A percentile compares a stretch with the other conserved stretches of the same genome.
These are phyloP conservation scores for Monosporascus cannonballus DNA, from an alignment of 2,329 filamentous ascomycete species.

Conservation along the genomic window DNA sequence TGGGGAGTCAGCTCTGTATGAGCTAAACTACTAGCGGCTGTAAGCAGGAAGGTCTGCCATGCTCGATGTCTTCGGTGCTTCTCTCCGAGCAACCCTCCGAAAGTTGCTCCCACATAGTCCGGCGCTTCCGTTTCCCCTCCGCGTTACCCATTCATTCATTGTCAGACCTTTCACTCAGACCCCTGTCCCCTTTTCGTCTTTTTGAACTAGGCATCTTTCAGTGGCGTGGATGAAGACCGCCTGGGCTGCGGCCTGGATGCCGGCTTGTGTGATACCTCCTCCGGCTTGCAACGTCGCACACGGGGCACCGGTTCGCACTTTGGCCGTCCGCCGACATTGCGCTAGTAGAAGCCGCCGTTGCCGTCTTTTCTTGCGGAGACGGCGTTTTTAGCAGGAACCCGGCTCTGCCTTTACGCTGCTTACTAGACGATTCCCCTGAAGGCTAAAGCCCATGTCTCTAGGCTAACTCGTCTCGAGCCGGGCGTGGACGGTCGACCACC, in stretches of 20 bases:
- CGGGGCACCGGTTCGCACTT: not conserved
- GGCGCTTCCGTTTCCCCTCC: not conserved
- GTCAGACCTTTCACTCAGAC: not conserved
- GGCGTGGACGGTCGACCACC: not conserved
- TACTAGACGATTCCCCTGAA: not conserved
- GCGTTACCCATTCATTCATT: not conserved
- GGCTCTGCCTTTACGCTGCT: not conserved
- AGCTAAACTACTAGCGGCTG: no score
- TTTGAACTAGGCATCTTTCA: not conserved
- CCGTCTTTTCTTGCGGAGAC: not conserved
- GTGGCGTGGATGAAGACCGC: not conserved
- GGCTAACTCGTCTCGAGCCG: not conserved
- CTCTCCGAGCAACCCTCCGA: no score
- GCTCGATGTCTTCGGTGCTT: no score
- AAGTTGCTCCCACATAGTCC: no score
- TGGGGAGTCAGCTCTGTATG: no score
- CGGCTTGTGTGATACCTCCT: no score
- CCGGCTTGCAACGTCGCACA: not conserved
- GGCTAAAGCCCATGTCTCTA: not conserved
- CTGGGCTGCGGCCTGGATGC: not conserved
- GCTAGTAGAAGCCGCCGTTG: not conserved
- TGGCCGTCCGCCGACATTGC: not conserved
- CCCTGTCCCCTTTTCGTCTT: not conserved
- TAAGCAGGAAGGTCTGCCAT: no score
- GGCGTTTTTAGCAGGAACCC: not conserved